Base-by-base conservation (phyloP, 2,329 filamentous ascomycete genomes). In the Myriosclerotinia scirpicola region DNA sequence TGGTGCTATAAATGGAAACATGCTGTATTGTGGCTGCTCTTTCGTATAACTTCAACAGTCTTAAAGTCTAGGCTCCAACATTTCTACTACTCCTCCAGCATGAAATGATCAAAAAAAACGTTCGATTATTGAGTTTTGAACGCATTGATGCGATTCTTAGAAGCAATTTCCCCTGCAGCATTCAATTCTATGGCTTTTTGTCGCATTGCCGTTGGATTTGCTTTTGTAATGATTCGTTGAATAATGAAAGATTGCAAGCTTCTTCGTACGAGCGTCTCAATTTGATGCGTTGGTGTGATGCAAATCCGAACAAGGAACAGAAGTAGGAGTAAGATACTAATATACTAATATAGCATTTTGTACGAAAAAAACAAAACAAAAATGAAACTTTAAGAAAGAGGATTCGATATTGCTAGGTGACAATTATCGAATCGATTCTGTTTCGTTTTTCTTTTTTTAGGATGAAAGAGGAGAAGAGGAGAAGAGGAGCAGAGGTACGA, bases 51-150 rank as follows among this genome's bases (percentile, higher is more conserved):
- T 54, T 42, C 36, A 54, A 54, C 34, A 63, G 60, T 63, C 48
- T 63, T 54, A n/a, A 63, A 40, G 17, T 63, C 60, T 42, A 54
- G 60, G 60, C 60, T 63, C 60, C 60, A 63, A 36, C 48, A 63
- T 54, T 63, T 63, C 17, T n/a, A 34, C 17, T 34, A 62, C 36
- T 62, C 59, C 46, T 40, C 15, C 44, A 62, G 46, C 48, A 40
- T 62, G 46, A 42, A 54, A 54, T 54, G 34, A 42, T 54, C 44
- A 36, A 54, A 42, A 54, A 42, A 54, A 34, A 26, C 2, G n/a
- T 54, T 40, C 14, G n/a, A 15, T 34, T 42, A 36, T 22, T 34
- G 14, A 40, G 12, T 42, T n/a, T 62, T 42, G 55, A 36, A 59
- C 42, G 42, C 56, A 48, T 48, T 60, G 30, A 34, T 26, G 26